Evolutionary conservation across 2,329 filamentous ascomycete species (phyloP).

Genomic region (Cryphonectria radicalis): DNA sequence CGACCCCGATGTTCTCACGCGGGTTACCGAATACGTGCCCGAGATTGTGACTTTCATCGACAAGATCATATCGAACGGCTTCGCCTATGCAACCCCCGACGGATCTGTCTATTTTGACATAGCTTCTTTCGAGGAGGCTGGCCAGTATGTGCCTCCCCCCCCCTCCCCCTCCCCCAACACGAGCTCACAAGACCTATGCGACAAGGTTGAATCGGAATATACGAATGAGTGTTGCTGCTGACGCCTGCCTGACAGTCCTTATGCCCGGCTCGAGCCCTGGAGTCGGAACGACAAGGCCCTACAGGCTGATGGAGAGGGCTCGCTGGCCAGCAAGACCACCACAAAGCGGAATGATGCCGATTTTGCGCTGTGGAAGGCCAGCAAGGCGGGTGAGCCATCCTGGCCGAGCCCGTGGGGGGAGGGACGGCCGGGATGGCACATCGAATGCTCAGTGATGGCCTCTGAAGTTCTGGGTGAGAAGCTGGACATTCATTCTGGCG

Average conservation of each 20-base stretch:
- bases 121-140: conserved; percentile 77
- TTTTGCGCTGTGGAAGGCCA: conserved; percentile 93
- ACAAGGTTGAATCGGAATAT: not conserved
- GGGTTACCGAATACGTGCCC: conserved; percentile 90
- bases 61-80: conserved; percentile 81
- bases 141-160: conserved; percentile 54
- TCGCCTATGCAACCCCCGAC: conserved; percentile 74
- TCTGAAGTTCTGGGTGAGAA: conserved; percentile 81
- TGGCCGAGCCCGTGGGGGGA: conserved; percentile 89
- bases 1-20: conserved; percentile 77
- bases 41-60: conserved; percentile 87
- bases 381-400: conserved; percentile 87
- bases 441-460: conserved; percentile 96
- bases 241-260: conserved; percentile 48
- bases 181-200: not conserved
- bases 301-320: conserved; percentile 88
- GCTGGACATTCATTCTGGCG: conserved; percentile 90
- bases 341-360: conserved; percentile 79
- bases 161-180: too few relatives aligned
- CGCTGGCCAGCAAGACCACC: conserved; percentile 64
- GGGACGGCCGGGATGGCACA: conserved; percentile 93
- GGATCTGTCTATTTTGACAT: conserved; percentile 97
- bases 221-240: not conserved
- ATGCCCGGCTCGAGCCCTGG: conserved; percentile 84
- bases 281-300: conserved; percentile 82